Percentiles rank a stretch among this genome's conserved stretches.
These are phyloP conservation scores for Drosera spatulata DNA, from an alignment of 179 eudicot genomes.

Conservation along the genomic window DNA sequence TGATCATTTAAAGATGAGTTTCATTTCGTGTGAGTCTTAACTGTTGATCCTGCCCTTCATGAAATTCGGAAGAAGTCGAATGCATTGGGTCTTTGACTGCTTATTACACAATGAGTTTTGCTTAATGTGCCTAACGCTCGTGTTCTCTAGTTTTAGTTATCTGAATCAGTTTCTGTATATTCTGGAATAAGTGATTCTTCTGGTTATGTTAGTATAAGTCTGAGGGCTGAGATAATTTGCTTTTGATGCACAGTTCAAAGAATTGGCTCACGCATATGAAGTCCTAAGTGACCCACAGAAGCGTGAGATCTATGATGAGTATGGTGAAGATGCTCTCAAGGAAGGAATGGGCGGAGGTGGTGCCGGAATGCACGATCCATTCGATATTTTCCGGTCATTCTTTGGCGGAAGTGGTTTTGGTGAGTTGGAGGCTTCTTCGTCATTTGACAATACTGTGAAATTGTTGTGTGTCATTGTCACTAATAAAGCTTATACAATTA, in stretches of 20 bases:
- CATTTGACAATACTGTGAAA: background rate
- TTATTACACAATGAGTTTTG: too few relatives aligned
- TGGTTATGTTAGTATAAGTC: background rate
- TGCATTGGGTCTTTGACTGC: too few relatives aligned
- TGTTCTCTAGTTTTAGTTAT: too few relatives aligned
- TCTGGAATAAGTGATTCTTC: too few relatives aligned
- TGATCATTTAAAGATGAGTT: too few relatives aligned
- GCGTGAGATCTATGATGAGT: slow-evolving; percentile 12
- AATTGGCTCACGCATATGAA: slow-evolving; percentile 9
- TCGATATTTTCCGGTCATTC: slow-evolving; percentile 8
- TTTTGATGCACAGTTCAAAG: slow-evolving; percentile 6
- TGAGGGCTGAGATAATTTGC: background rate
- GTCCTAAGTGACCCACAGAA: slow-evolving; percentile 11
- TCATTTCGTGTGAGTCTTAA: too few relatives aligned
- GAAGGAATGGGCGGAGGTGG: slow-evolving; percentile 10
- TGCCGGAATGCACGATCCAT: slow-evolving; percentile 7
- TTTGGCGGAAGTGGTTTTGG: slow-evolving; percentile 9
- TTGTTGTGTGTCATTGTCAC: background rate
- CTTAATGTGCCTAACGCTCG: too few relatives aligned
- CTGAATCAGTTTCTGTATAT: too few relatives aligned
- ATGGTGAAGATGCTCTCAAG: slow-evolving; percentile 1
- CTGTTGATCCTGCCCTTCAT: too few relatives aligned
- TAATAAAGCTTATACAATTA: background rate
- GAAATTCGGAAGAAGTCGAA: too few relatives aligned
- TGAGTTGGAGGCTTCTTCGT: background rate